Conservation (phyloP, 73 alveolate genomes). For the Paramecium sonneborni region DNA sequence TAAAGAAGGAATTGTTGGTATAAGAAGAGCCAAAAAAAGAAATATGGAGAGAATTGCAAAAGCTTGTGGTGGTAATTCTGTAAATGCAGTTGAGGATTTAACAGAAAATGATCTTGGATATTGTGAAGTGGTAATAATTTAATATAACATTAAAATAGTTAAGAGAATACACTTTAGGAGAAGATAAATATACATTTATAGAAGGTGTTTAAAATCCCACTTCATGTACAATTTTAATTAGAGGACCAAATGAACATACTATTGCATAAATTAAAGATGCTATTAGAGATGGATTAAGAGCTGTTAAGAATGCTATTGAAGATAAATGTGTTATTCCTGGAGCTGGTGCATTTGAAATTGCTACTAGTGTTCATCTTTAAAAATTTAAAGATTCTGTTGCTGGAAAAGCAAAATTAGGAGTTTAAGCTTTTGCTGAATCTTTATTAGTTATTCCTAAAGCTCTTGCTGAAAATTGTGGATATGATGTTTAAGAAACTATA, state of each 20-base stretch:
- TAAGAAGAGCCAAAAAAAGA: constrained; percentile 99
- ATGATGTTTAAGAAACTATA: constrained; percentile 89
- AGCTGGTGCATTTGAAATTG: constrained; percentile 99
- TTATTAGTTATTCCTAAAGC: constrained; percentile 91
- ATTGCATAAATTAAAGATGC: constrained; percentile 98
- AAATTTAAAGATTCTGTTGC: constrained; percentile 70
- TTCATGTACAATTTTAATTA: constrained; percentile 98
- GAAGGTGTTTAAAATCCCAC: constrained; percentile 99
- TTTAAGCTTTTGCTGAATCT: constrained; percentile 94
- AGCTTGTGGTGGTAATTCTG: constrained; percentile 99
- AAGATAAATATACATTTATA: constrained; percentile 99
- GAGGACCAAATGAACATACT: constrained; percentile 99
- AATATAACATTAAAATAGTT: constrained; percentile 82
- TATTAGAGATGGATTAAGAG: constrained; percentile 99
- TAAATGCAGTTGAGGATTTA: constrained; percentile 98
- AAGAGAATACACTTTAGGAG: constrained; percentile 96
- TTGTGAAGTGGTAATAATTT: constrained; percentile 34
- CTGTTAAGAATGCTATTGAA: constrained; percentile 97
- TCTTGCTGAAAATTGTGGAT: constrained; percentile 92
- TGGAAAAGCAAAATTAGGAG: constrained; percentile 94
- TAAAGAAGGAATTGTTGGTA: constrained; percentile 97
- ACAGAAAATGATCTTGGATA: constrained; percentile 97
- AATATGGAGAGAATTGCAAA: constrained; percentile 99
- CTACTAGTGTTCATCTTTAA: constrained; percentile 83
- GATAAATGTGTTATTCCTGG: constrained; percentile 98